A percentile compares a stretch with the other conserved stretches of the same genome.
Conservation (phyloP, 1,139 yeast genomes). For the Taphrina wiesneri region DNA sequence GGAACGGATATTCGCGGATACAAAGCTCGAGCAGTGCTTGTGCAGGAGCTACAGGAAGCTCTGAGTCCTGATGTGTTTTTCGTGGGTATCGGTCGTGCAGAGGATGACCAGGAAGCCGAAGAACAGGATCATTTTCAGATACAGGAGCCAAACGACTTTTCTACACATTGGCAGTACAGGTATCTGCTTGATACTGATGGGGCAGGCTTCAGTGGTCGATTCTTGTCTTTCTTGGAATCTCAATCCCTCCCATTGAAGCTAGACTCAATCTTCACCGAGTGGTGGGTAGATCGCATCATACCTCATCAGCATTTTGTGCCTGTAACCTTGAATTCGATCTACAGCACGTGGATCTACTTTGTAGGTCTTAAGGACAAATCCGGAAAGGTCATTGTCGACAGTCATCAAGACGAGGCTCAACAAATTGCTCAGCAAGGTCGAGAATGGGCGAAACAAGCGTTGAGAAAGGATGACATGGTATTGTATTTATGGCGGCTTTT, state of each 20-base stretch:
- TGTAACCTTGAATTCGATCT: conserved; percentile 38
- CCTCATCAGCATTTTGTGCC: conserved; percentile 42
- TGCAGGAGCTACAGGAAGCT: neutral
- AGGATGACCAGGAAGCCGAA: neutral
- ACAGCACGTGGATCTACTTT: conserved; percentile 33
- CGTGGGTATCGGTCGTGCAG: neutral
- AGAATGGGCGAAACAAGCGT: conserved; percentile 35
- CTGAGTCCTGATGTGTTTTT: conserved; percentile 10
- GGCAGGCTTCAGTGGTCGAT: conserved; percentile 39
- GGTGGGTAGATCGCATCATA: conserved; percentile 40
- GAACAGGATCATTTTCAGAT: neutral
- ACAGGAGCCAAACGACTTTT: conserved; percentile 3
- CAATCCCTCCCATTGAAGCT: conserved; percentile 38
- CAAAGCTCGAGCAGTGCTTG: neutral
- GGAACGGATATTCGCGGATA: conserved; percentile 2
- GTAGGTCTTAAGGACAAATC: conserved; percentile 1
- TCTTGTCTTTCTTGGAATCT: conserved; percentile 38
- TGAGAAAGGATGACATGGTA: conserved; percentile 40
- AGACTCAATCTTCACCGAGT: conserved; percentile 39
- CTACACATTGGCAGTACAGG: conserved; percentile 36
- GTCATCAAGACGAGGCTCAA: conserved; percentile 37
- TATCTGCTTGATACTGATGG: conserved; percentile 40
- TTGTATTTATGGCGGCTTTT: conserved; percentile 39
- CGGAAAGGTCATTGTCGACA: conserved; percentile 29
- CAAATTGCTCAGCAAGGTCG: conserved; percentile 38